Base-by-base conservation (phyloP, 1,139 yeast species). In the Protomyces arabidopsidicola region DNA sequence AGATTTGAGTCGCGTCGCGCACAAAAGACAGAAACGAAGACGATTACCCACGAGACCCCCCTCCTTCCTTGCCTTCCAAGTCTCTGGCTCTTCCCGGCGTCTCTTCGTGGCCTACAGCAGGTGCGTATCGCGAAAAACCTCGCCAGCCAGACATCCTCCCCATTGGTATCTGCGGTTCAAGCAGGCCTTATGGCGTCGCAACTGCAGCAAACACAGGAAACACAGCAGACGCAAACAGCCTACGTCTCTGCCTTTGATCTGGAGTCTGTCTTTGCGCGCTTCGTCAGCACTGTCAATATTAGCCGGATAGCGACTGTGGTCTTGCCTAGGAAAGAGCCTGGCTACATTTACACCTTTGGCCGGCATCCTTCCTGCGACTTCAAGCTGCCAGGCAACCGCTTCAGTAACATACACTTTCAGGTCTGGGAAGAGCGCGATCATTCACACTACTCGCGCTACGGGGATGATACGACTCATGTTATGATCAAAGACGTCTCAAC, bases 401-500 rank as follows among this genome's bases (percentile, higher is more conserved):
- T 53, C 38, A 42, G 53, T 34, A 54, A 54, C 27, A 42, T 53
- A 12, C 63, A 60, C 27, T 60, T 60, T 54, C 45, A 45, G 31
- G 58, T 60, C 31, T 60, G 58, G 63, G 58, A 60, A 52, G 53
- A 53, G 39, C 31, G 34, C 8, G 31, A n/a, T 16, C 22, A n/a
- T 2, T 50, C 20, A n/a, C 58, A 45, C 22, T 24, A 38, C 31
- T 53, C 58, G 6, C 53, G 45, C 39, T 58, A 51, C 53, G 56
- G 48, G 50, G 24, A 42, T 20, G 53, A 45, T 50, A 34, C 35
- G 12, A 53, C 57, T 24, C 50, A 53, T 5, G 58, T 60, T 27
- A 22, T 60, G 45, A 50, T 60, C 8, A 54, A 60, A 45, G 77
- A 75, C 62, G 66, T 69, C 6, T 74, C 77, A 0, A 93, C 98